Conservation (phyloP, 1,139 yeast genomes). For the Magnusiomyces fungicola region DNA sequence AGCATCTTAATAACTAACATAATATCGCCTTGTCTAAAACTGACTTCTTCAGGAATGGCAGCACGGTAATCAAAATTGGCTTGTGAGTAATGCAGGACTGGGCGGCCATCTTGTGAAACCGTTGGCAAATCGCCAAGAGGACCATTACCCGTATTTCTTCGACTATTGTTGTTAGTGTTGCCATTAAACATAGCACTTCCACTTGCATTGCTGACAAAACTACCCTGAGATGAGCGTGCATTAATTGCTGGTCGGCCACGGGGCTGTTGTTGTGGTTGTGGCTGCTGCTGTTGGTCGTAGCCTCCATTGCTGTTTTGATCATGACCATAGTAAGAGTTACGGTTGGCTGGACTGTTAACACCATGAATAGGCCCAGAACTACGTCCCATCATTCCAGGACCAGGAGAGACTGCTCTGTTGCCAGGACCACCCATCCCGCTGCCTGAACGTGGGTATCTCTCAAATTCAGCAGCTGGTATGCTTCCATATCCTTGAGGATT, state of each 20-base stretch:
- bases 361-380: no score
- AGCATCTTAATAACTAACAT: slow-evolving; percentile 64
- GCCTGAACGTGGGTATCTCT: slow-evolving; percentile 1
- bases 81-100: slow-evolving; percentile 51
- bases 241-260: slow-evolving; percentile 2
- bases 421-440: neutral
- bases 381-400: neutral
- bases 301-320: no score
- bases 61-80: slow-evolving; percentile 72
- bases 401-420: slow-evolving; percentile 3
- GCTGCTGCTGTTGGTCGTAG: neutral
- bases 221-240: neutral
- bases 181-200: slow-evolving; percentile 1
- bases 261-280: neutral
- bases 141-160: neutral
- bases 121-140: slow-evolving; percentile 27
- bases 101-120: slow-evolving; percentile 41
- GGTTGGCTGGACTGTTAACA: no score
- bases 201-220: slow-evolving; percentile 1
- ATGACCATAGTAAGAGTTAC: no score
- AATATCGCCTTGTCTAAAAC: slow-evolving; percentile 68
- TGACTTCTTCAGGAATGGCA: slow-evolving; percentile 70
- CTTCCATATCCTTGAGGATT: slow-evolving; percentile 8
- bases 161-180: neutral
- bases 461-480: neutral